These are phyloP conservation scores for Cordyceps militaris DNA, from an alignment of 2,329 filamentous ascomycete species.

Conservation along the genomic window DNA sequence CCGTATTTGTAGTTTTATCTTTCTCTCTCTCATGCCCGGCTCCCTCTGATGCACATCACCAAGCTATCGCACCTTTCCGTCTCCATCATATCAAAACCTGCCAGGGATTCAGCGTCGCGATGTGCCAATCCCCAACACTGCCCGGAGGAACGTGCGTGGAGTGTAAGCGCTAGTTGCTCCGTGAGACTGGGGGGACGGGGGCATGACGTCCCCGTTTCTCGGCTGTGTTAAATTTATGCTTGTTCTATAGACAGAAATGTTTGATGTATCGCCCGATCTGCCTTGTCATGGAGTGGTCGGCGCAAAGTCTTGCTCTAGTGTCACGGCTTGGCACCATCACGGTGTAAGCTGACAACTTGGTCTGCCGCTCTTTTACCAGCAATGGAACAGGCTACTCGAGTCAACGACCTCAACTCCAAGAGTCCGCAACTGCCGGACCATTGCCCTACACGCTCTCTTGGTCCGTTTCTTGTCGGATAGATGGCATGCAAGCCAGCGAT, in stretches of 20 bases:
- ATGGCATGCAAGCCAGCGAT: not conserved
- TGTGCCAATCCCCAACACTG: not conserved
- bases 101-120: not conserved
- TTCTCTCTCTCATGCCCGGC: not conserved
- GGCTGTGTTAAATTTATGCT: not conserved
- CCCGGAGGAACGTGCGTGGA: not conserved
- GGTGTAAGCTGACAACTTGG: no score
- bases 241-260: not conserved
- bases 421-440: not conserved
- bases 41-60: not conserved
- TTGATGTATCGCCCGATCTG: no score
- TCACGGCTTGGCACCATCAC: no score
- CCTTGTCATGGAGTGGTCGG: no score
- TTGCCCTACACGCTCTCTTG: no score
- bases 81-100: not conserved
- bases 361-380: no score
- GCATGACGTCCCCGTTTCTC: not conserved
- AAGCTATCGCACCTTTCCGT: not conserved
- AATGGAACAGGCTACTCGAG: not conserved
- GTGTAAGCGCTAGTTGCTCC: slow-evolving; percentile 5
- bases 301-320: no score
- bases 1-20: not conserved
- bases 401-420: not conserved
- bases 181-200: not conserved
- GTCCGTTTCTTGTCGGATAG: no score